Evolutionary conservation across 306 rosid species (phyloP), one percentile per base, ranked within the genome.

Genomic region (Sicyos baderoa): DNA sequence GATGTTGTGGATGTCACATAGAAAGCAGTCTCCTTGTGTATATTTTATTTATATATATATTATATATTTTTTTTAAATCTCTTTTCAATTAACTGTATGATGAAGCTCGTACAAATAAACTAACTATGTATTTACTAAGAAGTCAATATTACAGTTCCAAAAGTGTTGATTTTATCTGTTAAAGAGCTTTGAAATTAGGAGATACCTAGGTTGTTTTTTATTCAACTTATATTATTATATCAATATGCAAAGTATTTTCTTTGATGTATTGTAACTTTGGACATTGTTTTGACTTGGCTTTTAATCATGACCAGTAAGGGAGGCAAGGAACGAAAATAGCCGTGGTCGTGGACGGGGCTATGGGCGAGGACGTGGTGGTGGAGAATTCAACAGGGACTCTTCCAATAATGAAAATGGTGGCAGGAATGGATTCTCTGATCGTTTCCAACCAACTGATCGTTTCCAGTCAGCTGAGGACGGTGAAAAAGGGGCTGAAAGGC

Each of bases 311-410:
- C 63, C 74, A 83, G 91, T 86, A 74, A 83, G 72, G 73, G 91
- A 83, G 71, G 54, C 72, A 22, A 84, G 35, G 79, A 74, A 60
- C 56, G 91, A 84, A 17, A 22, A 32, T 49, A 78, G 91, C 40
- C 87, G 81, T 63, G 86, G 87, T 6, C 87, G 81, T 54, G 90
- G 81, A 4, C 84, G 80, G 32, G 86, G 84, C 7, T 75, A 23
- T 73, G 76, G 81, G 1, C 84, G 86, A 35, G 86, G 89, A 11
- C 81, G 84, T 63, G 85, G 90, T 63, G 85, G 90, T 35, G 78
- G 84, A 22, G 83, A 79, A 55, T 83, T 75, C 73, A 54, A 60
- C 22, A 48, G 84, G 9, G 90, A 86, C 50, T 77, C 78, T 12
- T 45, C 44, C 56, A 86, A 65, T 54, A 71, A 48, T 69, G 90